Conservation (phyloP, 1,284 basidiomycete species). For the Papiliotrema terrestris region DNA sequence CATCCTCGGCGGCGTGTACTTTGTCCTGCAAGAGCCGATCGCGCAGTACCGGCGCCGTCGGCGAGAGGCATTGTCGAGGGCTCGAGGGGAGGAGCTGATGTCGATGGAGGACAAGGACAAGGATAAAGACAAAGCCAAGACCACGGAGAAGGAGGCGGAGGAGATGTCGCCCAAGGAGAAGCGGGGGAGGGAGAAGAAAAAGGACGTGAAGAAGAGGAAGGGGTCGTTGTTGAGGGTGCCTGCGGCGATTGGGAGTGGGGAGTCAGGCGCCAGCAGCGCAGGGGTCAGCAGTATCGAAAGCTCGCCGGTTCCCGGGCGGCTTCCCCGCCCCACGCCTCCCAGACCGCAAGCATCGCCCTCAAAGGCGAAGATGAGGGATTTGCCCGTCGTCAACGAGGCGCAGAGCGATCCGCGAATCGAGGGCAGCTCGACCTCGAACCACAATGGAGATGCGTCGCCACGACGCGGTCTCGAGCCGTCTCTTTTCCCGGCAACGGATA, state of each 20-base stretch:
- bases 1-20: constrained; percentile 38
- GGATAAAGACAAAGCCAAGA: neutral
- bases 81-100: constrained; percentile 30
- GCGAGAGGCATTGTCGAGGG: constrained; percentile 25
- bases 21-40: constrained; percentile 35
- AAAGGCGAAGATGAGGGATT: neutral
- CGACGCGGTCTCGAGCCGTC: neutral
- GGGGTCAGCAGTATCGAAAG: neutral
- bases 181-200: constrained; percentile 21
- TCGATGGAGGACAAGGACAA: constrained; percentile 7
- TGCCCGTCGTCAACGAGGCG: neutral
- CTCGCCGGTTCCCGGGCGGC: constrained; percentile 1
- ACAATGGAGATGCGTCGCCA: neutral
- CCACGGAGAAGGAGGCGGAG: neutral
- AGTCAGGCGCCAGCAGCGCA: neutral
- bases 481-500: neutral
- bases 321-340: neutral
- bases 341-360: neutral
- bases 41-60: constrained; percentile 20
- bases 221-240: constrained; percentile 4
- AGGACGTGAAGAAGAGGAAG: constrained; percentile 19
- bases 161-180: constrained; percentile 1
- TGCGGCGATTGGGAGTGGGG: neutral
- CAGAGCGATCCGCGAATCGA: neutral
- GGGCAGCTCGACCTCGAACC: neutral